Evolutionary conservation across 1,139 yeast genomes (phyloP), one percentile per base, ranked within the genome.

Genomic region (Zygosaccharomyces pseudobailii): DNA sequence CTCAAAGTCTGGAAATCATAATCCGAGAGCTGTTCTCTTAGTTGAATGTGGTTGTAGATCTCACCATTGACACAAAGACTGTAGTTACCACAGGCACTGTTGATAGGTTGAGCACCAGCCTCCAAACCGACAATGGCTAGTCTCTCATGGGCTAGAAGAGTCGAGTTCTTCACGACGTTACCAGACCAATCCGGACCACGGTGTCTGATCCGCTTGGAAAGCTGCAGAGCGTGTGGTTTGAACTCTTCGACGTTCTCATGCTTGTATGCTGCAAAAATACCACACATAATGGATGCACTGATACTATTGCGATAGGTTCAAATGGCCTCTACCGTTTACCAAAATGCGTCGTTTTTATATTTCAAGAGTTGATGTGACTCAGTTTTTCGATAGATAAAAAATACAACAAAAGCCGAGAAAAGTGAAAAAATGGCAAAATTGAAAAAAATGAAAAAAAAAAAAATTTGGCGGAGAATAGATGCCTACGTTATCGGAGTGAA

Each of bases 171-270:
- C 56, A 79, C 74, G 56, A 79, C 69, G 80, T 88, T 89, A 64
- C 98, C 98, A 40, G 90, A 80, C 98, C 98, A 92, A 73, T 92
- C 98, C 57, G 98, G 98, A 61, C 98, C 98, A 72, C 98, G 85
- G 72, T 92, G 98, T 74, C 98, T 85, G 68, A 90, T 84, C 71
- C 89, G 79, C 72, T 89, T 90, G 55, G 97, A 79, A 66, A 87
- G 78, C 68, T 87, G 94, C 56, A 92, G 76, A 42, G 97, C 97
- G 66, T 82, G 83, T 50, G 84, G 79, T 72, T 90, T 92, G 78
- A 87, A 92, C 50, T 76, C 72, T 61, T 84, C 83, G 52, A 87
- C 82, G 56, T 88, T 86, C 43, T 83, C 85, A 65, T 86, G 90
- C 70, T 77, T 83, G 71, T 78, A 88, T 50, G 95, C 89, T 55